A percentile compares a stretch with the other conserved stretches of the same genome.
These are phyloP conservation scores for Lentinula edodes DNA, from an alignment of 768 basidiomycete species.

Conservation along the genomic window DNA sequence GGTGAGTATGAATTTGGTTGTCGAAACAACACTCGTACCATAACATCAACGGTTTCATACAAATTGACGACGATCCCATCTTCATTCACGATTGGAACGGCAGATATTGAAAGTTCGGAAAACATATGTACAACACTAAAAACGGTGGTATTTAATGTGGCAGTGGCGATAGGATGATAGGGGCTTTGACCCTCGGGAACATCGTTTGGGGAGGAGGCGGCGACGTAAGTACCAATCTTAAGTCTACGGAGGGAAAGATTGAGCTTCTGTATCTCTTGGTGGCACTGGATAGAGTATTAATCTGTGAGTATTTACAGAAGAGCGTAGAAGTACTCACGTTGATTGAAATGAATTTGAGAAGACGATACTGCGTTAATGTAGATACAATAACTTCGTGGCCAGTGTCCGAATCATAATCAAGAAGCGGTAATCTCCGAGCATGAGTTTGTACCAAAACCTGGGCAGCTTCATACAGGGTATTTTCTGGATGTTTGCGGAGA, in stretches of 20 bases:
- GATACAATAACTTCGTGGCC: conserved; percentile 94
- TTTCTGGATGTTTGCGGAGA: conserved; percentile 80
- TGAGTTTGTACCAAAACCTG: conserved; percentile 91
- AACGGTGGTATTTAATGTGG: conserved; percentile 84
- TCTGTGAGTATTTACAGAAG: conserved; percentile 8
- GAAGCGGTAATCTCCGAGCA: conserved; percentile 87
- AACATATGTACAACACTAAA: conserved; percentile 99
- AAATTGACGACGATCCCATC: conserved; percentile 91
- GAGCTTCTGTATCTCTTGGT: conserved; percentile 75
- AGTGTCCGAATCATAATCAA: conserved; percentile 90
- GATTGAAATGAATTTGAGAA: conserved; percentile 97
- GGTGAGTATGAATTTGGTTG: neutral
- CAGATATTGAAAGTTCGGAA: conserved; percentile 90
- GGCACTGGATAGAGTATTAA: conserved; percentile 50
- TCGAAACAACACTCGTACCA: conserved; percentile 50
- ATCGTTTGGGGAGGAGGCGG: conserved; percentile 40
- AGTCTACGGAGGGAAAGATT: conserved; percentile 78
- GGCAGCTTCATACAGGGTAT: conserved; percentile 86
- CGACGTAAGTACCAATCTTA: conserved; percentile 91
- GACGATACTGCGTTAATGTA: conserved; percentile 94
- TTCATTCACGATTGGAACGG: conserved; percentile 93
- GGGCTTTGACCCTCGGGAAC: conserved; percentile 55
- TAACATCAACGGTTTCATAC: conserved; percentile 98
- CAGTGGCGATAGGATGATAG: conserved; percentile 88
- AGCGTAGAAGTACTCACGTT: conserved; percentile 54